Percentiles rank a stretch among this genome's conserved stretches.
These are phyloP conservation scores for Lumnitzera racemosa DNA, from an alignment of 345 rosid species.

Conservation along the genomic window DNA sequence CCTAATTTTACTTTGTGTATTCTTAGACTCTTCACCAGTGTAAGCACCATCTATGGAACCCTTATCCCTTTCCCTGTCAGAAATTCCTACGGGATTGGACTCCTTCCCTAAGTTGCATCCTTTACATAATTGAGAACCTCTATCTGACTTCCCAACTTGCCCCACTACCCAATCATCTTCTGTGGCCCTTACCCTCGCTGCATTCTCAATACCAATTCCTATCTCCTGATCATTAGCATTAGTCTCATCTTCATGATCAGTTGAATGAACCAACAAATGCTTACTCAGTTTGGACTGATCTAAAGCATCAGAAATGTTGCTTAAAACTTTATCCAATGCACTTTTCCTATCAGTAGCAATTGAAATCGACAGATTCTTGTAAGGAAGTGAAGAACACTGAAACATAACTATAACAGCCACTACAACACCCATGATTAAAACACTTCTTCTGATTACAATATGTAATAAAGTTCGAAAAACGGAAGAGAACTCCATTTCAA, in stretches of 20 bases:
- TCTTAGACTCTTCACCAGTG: not conserved
- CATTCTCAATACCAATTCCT: slow-evolving; percentile 12
- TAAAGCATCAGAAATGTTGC: slow-evolving; percentile 15
- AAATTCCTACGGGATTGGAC: not conserved
- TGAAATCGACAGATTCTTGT: slow-evolving; percentile 14
- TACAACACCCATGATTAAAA: slow-evolving; percentile 26
- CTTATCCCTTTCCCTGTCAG: not conserved
- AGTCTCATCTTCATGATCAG: slow-evolving; percentile 9
- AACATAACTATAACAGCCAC: slow-evolving; percentile 28
- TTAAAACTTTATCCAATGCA: slow-evolving; percentile 14
- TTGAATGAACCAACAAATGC: slow-evolving; percentile 5
- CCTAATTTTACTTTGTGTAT: not conserved
- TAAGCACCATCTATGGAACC: not conserved
- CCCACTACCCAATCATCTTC: slow-evolving; percentile 5
- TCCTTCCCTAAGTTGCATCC: slow-evolving; percentile 5
- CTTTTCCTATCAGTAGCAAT: slow-evolving; percentile 17
- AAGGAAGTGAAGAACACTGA: slow-evolving; percentile 35
- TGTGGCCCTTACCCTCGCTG: not conserved
- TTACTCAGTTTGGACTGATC: slow-evolving; percentile 12
- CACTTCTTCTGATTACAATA: slow-evolving; percentile 38
- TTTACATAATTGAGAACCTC: slow-evolving; percentile 2
- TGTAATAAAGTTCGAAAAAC: slow-evolving; percentile 21
- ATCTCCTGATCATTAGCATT: slow-evolving; percentile 19
- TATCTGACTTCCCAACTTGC: not conserved
- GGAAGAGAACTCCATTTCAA: slow-evolving; percentile 25